These are phyloP conservation scores for Puya raimondii DNA, from an alignment of 176 grass and related monocot species.

Conservation along the genomic window DNA sequence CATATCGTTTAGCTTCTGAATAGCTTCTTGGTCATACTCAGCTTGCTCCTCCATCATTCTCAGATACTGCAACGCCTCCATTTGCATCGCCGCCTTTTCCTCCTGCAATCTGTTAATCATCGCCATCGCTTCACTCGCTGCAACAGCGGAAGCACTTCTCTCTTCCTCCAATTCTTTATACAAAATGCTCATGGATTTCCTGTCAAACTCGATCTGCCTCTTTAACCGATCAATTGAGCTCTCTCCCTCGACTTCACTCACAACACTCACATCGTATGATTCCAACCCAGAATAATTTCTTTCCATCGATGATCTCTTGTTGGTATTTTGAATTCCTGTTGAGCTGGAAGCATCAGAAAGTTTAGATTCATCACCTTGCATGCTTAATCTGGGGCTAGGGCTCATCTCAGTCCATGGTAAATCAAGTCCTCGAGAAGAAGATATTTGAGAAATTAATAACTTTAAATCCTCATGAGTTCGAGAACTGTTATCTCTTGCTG, in stretches of 20 bases:
- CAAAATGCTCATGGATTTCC: slow-evolving; percentile 51
- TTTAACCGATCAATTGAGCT: slow-evolving; percentile 44
- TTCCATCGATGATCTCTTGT: slow-evolving; percentile 35
- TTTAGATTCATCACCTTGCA: slow-evolving; percentile 35
- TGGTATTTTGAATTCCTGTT: slow-evolving; percentile 32
- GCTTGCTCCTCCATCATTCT: slow-evolving; percentile 88
- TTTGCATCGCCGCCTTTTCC: slow-evolving; percentile 78
- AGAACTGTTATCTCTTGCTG: slow-evolving; percentile 31
- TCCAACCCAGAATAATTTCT: slow-evolving; percentile 38
- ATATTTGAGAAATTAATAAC: slow-evolving; percentile 53
- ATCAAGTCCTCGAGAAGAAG: slow-evolving; percentile 27
- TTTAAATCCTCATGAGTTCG: slow-evolving; percentile 56
- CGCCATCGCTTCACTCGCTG: slow-evolving; percentile 79
- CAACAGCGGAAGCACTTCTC: slow-evolving; percentile 62
- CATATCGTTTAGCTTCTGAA: slow-evolving; percentile 37
- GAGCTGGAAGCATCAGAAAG: slow-evolving; percentile 9
- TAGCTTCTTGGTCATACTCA: slow-evolving; percentile 54
- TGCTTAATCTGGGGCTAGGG: slow-evolving; percentile 30
- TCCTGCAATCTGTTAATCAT: slow-evolving; percentile 95
- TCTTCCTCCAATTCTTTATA: slow-evolving; percentile 90
- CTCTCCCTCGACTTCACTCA: slow-evolving; percentile 46
- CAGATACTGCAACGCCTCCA: slow-evolving; percentile 63
- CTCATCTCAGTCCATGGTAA: slow-evolving; percentile 5
- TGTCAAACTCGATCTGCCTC: slow-evolving; percentile 53
- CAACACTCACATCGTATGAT: slow-evolving; percentile 23